phyloP scores from a whole-genome alignment of 805 yeast genomes.

The Kockiozyma suomiensis region DNA sequence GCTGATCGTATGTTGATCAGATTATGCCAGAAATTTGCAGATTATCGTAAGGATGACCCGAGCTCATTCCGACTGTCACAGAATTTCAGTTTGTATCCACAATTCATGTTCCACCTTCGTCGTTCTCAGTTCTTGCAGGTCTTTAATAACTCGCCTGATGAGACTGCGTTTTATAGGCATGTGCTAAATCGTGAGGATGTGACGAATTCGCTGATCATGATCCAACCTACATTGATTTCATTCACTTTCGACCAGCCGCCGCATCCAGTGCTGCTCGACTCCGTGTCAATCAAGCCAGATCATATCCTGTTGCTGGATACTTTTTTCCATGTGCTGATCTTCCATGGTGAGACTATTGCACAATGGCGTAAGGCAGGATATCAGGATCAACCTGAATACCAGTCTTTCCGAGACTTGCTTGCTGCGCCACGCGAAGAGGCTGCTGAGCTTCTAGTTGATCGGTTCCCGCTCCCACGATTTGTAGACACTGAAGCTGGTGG shows the following conservation, averaged over 20 bases:
- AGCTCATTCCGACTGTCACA: constrained; percentile 79
- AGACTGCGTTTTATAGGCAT: constrained; percentile 95
- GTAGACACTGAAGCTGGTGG: constrained; percentile 98
- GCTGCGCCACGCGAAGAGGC: constrained; percentile 93
- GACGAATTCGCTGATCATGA: constrained; percentile 91
- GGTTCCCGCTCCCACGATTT: constrained; percentile 97
- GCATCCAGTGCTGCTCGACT: constrained; percentile 86
- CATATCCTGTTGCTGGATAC: constrained; percentile 88
- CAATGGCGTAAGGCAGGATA: constrained; percentile 96
- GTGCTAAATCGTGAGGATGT: constrained; percentile 88
- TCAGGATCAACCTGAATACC: constrained; percentile 88
- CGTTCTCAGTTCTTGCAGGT: constrained; percentile 95
- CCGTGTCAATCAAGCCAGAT: constrained; percentile 88
- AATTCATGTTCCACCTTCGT: constrained; percentile 91
- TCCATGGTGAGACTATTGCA: constrained; percentile 92
- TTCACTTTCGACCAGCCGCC: constrained; percentile 85
- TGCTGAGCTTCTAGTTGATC: constrained; percentile 82
- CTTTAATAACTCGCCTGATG: constrained; percentile 98
- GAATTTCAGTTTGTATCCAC: constrained; percentile 87
- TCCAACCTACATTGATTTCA: constrained; percentile 92
- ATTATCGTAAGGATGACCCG: constrained; percentile 84
- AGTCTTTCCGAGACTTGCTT: constrained; percentile 79
- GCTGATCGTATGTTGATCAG: constrained; percentile 88
- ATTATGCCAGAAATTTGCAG: constrained; percentile 90
- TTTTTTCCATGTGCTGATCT: constrained; percentile 92